Base-by-base conservation (phyloP, 2,329 filamentous ascomycete species). In the Ceratocystis destructans region DNA sequence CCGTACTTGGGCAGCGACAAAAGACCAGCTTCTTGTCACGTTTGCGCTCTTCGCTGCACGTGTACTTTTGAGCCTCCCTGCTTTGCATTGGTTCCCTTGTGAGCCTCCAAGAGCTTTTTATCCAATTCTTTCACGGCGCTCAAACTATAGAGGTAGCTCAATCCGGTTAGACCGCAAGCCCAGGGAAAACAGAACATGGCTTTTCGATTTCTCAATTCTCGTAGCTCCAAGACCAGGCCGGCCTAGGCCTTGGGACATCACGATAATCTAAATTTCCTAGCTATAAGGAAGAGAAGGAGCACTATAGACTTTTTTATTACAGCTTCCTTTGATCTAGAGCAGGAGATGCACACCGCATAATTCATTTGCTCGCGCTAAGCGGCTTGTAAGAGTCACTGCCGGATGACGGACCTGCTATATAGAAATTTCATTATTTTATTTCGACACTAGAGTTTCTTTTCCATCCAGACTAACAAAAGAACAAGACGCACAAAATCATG, bases 151-250 rank as follows among this genome's bases (percentile, higher is more conserved):
- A 59, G 55, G 25, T 10, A 20, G 15, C 55, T 37, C 25, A 37
- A 59, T 59, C 55, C 17, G 31, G 55, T 8, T 59, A 59, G 55
- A 37, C 55, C n/a, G n/a, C 55, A 59, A 33, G n/a, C 55, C 55
- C 3, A 15, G 17, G 31, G 5, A 59, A 33, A 37, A 57, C 8
- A 28, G 17, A 17, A 28, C 20, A 55, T 17, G 5, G 5, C 12
- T 55, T 55, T n/a, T 31, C 28, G 17, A 37, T 37, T 31, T 31
- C 55, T 59, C 31, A 7, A 25, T 8, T 37, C 55, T 37, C 25
- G 55, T 31, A 59, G 22, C 25, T 22, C 55, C 55, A 15, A 37
- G 10, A 37, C 55, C 22, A 59, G 55, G 17, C 55, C 33, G 15
- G 28, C 55, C 55, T 59, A 59, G 55, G 28, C 55, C 55, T 33